phyloP scores from a whole-genome alignment of 2,329 filamentous ascomycete species.

The Talaromyces sp. region DNA sequence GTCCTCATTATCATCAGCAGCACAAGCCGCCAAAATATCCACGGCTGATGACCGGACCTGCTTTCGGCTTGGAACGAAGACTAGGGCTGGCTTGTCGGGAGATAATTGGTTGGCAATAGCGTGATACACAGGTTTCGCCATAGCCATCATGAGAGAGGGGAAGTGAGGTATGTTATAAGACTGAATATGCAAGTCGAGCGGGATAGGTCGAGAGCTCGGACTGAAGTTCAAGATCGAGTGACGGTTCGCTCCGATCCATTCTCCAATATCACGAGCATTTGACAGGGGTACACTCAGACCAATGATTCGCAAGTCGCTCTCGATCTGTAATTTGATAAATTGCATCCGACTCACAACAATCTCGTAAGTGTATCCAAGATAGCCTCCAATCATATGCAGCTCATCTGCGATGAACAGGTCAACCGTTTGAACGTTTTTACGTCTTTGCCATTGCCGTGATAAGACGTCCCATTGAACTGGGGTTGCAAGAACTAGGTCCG shows the following conservation, averaged over 20 bases:
- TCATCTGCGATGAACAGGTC: slow-evolving; percentile 93
- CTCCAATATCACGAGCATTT: slow-evolving; percentile 89
- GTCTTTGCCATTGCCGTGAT: slow-evolving; percentile 91
- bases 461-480: slow-evolving; percentile 94
- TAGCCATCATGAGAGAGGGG: slow-evolving; percentile 95
- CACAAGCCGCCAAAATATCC: slow-evolving; percentile 81
- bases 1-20: slow-evolving; percentile 87
- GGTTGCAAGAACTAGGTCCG: slow-evolving; percentile 87
- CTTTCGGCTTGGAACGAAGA: slow-evolving; percentile 91
- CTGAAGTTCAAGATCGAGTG: slow-evolving; percentile 99
- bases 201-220: slow-evolving; percentile 81
- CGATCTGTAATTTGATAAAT: slow-evolving; percentile 84
- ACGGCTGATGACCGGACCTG: slow-evolving; percentile 84
- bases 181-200: slow-evolving; percentile 90
- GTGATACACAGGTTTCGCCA: slow-evolving; percentile 91
- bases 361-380: slow-evolving; percentile 86
- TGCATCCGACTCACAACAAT: slow-evolving; percentile 97
- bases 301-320: slow-evolving; percentile 79
- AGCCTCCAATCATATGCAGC: slow-evolving; percentile 85
- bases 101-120: slow-evolving; percentile 79
- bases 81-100: slow-evolving; percentile 79
- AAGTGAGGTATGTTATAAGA: slow-evolving; percentile 95
- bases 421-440: slow-evolving; percentile 90
- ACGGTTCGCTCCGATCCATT: slow-evolving; percentile 97
- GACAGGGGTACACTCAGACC: slow-evolving; percentile 88